These are phyloP conservation scores for Mortierella sp. DNA, from an alignment of 371 early-diverging fungal genomes.

Conservation along the genomic window DNA sequence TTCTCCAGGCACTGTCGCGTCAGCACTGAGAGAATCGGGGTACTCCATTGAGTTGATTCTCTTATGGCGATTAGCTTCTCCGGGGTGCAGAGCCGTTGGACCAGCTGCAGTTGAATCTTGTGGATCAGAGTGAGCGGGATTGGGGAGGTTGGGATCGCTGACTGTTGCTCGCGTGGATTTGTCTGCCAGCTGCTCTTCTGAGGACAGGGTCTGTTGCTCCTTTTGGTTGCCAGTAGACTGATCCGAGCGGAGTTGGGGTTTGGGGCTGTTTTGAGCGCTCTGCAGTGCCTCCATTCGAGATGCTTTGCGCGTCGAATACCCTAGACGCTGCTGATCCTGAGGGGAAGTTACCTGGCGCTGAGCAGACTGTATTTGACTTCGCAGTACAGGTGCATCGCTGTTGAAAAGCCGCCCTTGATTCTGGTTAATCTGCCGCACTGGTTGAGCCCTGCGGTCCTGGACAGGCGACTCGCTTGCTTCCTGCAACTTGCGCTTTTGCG, in stretches of 20 bases:
- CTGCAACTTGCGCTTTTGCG: slow-evolving; percentile 26
- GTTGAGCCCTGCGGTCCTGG: slow-evolving; percentile 48
- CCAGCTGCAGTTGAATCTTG: neutral
- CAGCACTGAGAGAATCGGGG: slow-evolving; percentile 1
- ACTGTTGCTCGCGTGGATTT: neutral
- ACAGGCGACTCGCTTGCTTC: slow-evolving; percentile 25
- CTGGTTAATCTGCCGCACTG: slow-evolving; percentile 47
- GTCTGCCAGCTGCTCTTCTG: neutral
- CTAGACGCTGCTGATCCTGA: slow-evolving; percentile 33
- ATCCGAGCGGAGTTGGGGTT: slow-evolving; percentile 10
- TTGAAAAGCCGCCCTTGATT: slow-evolving; percentile 24
- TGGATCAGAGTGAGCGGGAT: neutral
- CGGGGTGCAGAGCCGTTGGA: slow-evolving; percentile 3
- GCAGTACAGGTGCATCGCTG: slow-evolving; percentile 12
- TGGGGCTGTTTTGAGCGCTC: slow-evolving; percentile 22
- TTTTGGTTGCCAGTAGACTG: slow-evolving; percentile 6
- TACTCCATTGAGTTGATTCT: slow-evolving; percentile 44
- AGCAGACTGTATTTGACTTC: slow-evolving; percentile 21
- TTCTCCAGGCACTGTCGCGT: neutral
- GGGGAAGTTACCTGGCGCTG: slow-evolving; percentile 28
- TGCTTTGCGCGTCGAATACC: slow-evolving; percentile 28
- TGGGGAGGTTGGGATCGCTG: slow-evolving; percentile 1
- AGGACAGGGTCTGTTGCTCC: slow-evolving; percentile 4
- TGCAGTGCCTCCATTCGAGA: slow-evolving; percentile 19
- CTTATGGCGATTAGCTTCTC: slow-evolving; percentile 18